These are phyloP conservation scores for Boletus subcaerulescens DNA, from an alignment of 768 basidiomycete species.

Conservation along the genomic window DNA sequence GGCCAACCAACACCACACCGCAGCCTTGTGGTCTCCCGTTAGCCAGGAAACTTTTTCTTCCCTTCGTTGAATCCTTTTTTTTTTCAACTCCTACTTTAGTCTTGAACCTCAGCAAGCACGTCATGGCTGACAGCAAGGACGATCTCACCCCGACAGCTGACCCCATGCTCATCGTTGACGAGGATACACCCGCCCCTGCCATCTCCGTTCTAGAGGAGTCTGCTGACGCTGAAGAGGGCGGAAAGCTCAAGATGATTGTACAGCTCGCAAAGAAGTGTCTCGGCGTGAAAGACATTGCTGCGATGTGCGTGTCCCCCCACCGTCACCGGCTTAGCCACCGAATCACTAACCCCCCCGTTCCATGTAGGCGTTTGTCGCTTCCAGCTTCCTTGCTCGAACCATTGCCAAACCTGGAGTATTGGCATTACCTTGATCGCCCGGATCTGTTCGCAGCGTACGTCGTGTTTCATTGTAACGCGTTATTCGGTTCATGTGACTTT, in stretches of 20 bases:
- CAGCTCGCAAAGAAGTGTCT: slow-evolving; percentile 87
- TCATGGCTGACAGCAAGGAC: slow-evolving; percentile 21
- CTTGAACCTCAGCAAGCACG: not conserved
- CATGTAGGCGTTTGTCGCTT: slow-evolving; percentile 77
- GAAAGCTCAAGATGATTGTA: slow-evolving; percentile 92
- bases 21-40: slow-evolving; percentile 10
- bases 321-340: slow-evolving; percentile 1
- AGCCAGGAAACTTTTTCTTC: slow-evolving; percentile 1
- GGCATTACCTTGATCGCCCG: slow-evolving; percentile 89
- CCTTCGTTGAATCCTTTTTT: not conserved
- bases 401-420: slow-evolving; percentile 94
- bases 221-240: slow-evolving; percentile 76
- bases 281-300: slow-evolving; percentile 92
- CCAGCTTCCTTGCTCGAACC: slow-evolving; percentile 93
- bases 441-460: slow-evolving; percentile 90
- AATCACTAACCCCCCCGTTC: slow-evolving; percentile 13
- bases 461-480: not conserved
- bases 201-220: slow-evolving; percentile 73
- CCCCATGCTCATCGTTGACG: slow-evolving; percentile 32
- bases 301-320: slow-evolving; percentile 60
- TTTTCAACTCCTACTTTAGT: not conserved
- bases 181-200: slow-evolving; percentile 52
- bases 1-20: slow-evolving; percentile 4
- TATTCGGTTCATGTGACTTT: slow-evolving; percentile 2
- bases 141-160: slow-evolving; percentile 8